Evolutionary conservation across 2,329 filamentous ascomycete species (phyloP).

Genomic region (Fusarium sp.): DNA sequence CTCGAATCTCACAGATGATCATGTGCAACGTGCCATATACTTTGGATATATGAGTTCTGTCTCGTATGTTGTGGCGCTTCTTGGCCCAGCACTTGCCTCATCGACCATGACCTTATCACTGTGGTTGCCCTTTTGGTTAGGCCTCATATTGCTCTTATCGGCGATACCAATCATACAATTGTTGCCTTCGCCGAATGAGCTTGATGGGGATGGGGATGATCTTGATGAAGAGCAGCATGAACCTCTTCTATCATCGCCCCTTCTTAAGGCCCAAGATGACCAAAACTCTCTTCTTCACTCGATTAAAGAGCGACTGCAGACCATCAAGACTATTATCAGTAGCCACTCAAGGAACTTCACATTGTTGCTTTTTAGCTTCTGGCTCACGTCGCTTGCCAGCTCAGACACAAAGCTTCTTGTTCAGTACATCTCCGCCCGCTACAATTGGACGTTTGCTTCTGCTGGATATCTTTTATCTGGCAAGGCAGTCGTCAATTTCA

Average conservation of each 20-base stretch:
- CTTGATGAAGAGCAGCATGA: constrained; percentile 52
- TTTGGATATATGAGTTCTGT: constrained; percentile 66
- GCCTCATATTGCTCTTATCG: constrained; percentile 31
- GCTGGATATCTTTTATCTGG: constrained; percentile 63
- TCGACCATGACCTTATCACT: constrained; percentile 60
- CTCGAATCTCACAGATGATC: constrained; percentile 60
- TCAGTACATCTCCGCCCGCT: constrained; percentile 65
- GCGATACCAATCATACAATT: constrained; percentile 35
- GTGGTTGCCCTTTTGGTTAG: constrained; percentile 58
- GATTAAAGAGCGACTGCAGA: constrained; percentile 39
- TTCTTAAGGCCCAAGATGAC: constrained; percentile 54
- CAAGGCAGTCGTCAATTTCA: constrained; percentile 64
- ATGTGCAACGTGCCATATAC: constrained; percentile 61
- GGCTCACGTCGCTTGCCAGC: constrained; percentile 64
- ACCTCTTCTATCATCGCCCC: constrained; percentile 57
- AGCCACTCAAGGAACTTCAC: constrained; percentile 59
- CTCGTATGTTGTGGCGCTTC: constrained; percentile 61
- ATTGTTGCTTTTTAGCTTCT: constrained; percentile 60
- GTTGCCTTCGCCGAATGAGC: constrained; percentile 13
- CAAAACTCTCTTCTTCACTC: constrained; percentile 34
- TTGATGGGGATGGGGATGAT: background rate
- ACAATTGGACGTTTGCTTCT: constrained; percentile 60
- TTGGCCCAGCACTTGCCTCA: constrained; percentile 62
- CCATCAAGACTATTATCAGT: constrained; percentile 52
- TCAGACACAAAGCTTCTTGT: constrained; percentile 65